phyloP scores from a whole-genome alignment of 2,329 filamentous ascomycete species.

The Xylaria sp. region DNA sequence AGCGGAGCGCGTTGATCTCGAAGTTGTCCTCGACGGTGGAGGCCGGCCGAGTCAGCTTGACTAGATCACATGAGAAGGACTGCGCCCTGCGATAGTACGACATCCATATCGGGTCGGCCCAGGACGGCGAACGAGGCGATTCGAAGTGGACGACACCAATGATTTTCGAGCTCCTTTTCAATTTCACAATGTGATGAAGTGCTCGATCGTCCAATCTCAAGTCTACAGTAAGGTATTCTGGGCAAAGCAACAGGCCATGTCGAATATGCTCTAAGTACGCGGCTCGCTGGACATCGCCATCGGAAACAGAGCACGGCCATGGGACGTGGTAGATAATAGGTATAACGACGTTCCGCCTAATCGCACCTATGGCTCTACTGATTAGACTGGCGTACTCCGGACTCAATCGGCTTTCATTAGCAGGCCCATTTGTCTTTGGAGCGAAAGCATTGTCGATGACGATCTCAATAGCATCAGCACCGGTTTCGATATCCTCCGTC shows the following conservation, averaged over 20 bases:
- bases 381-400: slow-evolving; percentile 54
- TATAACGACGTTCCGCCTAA: slow-evolving; percentile 67
- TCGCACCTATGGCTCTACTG: slow-evolving; percentile 62
- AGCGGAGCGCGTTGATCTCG: slow-evolving; percentile 61
- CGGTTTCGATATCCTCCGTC: slow-evolving; percentile 69
- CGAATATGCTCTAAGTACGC: slow-evolving; percentile 62
- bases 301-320: slow-evolving; percentile 38
- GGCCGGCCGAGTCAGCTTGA: slow-evolving; percentile 65
- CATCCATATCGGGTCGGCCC: slow-evolving; percentile 62
- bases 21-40: slow-evolving; percentile 66
- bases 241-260: slow-evolving; percentile 65
- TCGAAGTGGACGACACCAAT: slow-evolving; percentile 60
- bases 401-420: not conserved
- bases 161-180: slow-evolving; percentile 62
- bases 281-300: slow-evolving; percentile 34
- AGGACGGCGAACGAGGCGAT: slow-evolving; percentile 50
- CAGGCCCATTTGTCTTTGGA: not conserved
- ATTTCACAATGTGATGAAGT: slow-evolving; percentile 55
- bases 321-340: slow-evolving; percentile 62
- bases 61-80: slow-evolving; percentile 64
- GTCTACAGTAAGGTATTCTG: slow-evolving; percentile 68
- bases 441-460: slow-evolving; percentile 47
- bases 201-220: slow-evolving; percentile 59
- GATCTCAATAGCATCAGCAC: slow-evolving; percentile 70
- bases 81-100: slow-evolving; percentile 64